Base-by-base conservation (phyloP, 2,329 filamentous ascomycete genomes). In the Stachybotrys elegans region DNA sequence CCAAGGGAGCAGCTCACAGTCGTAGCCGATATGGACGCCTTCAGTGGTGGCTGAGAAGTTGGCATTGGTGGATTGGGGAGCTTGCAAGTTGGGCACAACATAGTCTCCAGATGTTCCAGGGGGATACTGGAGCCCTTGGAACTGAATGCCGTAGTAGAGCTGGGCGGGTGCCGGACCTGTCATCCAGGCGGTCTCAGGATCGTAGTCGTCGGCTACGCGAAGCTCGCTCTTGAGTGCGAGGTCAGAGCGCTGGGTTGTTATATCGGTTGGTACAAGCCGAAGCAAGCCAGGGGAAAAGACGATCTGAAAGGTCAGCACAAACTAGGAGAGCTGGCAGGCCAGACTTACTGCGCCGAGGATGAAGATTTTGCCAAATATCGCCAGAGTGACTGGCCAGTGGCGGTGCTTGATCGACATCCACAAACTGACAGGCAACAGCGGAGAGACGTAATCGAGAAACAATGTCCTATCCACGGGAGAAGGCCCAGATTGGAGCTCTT, bases 211-310 rank as follows among this genome's bases (percentile, higher is more conserved):
- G 13, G n/a, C 14, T n/a, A n/a, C 19, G 27, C 17, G 38, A 13
- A 40, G 9, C 23, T 27, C 38, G 23, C 22, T 40, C 16, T 17
- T 13, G 8, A 27, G 22, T 13, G 6, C 22, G 3, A 40, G 23
- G n/a, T 40, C 38, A 9, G 22, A 5, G 11, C 38, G 38, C 16
- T 40, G 14, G 11, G n/a, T 5, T 4, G 22, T 29, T 8, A 40
- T 13, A n/a, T n/a, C 6, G 14, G 38, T 40, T 27, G 11, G 8
- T 19, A 17, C 9, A 29, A 40, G 38, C 12, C 12, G 17, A 13
- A 40, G 23, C 38, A 40, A 17, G 13, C 38, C 38, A 19, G 38
- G 27, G 6, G 38, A 40, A 8, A 40, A 27, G 7, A 40, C 38
- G 9, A 23, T 40, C 38, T 39, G 21, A 22, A n/a, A 12, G 20